A percentile compares a stretch with the other conserved stretches of the same genome.
These are phyloP conservation scores for Tillandsia fasciculata DNA, from an alignment of 176 grass and related monocot species.

Conservation along the genomic window DNA sequence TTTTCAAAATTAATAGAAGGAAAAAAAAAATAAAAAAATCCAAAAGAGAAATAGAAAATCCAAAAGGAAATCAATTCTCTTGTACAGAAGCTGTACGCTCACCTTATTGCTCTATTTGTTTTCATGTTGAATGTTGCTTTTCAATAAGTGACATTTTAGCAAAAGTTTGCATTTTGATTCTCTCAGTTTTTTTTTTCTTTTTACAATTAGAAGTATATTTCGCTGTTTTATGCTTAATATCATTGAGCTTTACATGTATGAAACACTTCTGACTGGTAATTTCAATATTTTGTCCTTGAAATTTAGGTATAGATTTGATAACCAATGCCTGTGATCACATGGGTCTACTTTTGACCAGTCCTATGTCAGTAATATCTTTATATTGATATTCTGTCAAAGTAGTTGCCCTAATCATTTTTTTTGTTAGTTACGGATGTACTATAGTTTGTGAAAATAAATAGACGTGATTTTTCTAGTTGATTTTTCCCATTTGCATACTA, in stretches of 20 bases:
- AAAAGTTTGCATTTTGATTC: too few relatives aligned
- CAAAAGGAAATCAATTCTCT: too few relatives aligned
- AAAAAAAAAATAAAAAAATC: too few relatives aligned
- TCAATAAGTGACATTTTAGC: too few relatives aligned
- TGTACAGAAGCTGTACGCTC: too few relatives aligned
- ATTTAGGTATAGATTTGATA: not conserved
- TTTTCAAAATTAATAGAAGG: too few relatives aligned
- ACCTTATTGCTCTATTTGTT: too few relatives aligned
- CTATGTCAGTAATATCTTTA: not conserved
- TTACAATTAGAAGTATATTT: not conserved
- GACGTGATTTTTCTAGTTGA: not conserved
- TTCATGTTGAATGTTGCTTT: too few relatives aligned
- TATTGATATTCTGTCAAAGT: not conserved
- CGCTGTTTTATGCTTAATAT: not conserved
- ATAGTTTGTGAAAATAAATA: not conserved
- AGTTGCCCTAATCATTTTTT: not conserved
- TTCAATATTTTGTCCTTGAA: not conserved
- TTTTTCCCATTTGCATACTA: not conserved
- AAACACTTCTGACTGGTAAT: not conserved
- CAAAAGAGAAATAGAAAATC: too few relatives aligned
- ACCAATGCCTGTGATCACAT: not conserved
- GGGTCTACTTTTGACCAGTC: not conserved
- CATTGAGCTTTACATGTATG: not conserved
- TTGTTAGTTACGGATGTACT: not conserved
- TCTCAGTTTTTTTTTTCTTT: not conserved